Base-by-base conservation (phyloP, 208 protist species). In the Strigomonas galati region DNA sequence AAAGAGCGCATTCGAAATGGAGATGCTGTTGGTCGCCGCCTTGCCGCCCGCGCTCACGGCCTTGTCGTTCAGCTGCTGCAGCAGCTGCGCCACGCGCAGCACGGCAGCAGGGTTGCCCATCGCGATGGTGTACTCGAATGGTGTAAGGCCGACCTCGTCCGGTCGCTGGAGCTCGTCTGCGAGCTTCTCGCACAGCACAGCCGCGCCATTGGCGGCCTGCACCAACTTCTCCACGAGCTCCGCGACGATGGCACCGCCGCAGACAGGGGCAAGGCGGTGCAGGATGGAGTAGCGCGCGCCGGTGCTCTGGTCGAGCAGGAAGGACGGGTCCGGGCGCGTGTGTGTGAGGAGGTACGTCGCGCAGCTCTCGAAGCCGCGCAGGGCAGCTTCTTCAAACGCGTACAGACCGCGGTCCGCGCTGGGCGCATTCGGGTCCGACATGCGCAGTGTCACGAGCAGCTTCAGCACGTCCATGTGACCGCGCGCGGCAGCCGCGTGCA, bases 81-180 rank as follows among this genome's bases (percentile, higher is more conserved):
- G 55, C 35, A 81, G 70, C 66, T 89, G 74, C 4, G 78, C 80
- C 14, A 77, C 75, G 46, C 79, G 84, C 31, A 93, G 66, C 26
- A 89, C 79, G 0, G 79, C 78, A 0, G 72, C 77, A 26, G 87
- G 71, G 62, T 82, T 67, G 21, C 84, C 84, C 48, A 84, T 69
- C 0, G 81, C 81, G 43, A 93, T 68, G 43, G 82, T 74, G 57
- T 79, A 86, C 72, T 93, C 87, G 21, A 93, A 84, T 43, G 78
- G 74, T 7, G 84, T 89, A 43, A 90, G 74, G 23, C 78, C 81
- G 53, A 68, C 60, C 31, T 79, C 74, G 28, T 83, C 84, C 0
- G 71, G 76, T 10, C 49, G 62, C 56, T 84, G 73, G 26, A 93
- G 66, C 32, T 65, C 71, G 26, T 69, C 69, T 49, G 74, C 75